A percentile compares a stretch with the other conserved stretches of the same genome.
phyloP scores from a whole-genome alignment of 2,329 filamentous ascomycete species.

The Byssothecium circinans region DNA sequence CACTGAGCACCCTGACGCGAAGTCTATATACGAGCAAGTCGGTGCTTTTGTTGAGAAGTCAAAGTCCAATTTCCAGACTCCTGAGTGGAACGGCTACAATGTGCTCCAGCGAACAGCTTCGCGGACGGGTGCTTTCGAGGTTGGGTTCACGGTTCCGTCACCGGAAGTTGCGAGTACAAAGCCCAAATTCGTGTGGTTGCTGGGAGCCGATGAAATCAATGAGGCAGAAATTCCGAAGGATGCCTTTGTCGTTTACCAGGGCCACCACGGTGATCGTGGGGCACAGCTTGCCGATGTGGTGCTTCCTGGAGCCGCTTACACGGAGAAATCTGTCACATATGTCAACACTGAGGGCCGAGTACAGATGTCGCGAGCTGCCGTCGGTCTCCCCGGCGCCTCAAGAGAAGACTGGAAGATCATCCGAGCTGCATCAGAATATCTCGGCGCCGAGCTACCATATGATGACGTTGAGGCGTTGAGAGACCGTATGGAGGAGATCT shows the following conservation, averaged over 20 bases:
- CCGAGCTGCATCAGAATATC: constrained; percentile 86
- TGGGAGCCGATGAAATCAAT: constrained; percentile 89
- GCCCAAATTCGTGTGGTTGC: constrained; percentile 94
- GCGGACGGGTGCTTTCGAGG: constrained; percentile 88
- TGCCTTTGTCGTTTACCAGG: constrained; percentile 96
- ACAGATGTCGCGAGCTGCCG: constrained; percentile 89
- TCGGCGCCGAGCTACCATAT: constrained; percentile 84
- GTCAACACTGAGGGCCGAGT: constrained; percentile 97
- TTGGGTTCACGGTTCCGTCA: constrained; percentile 90
- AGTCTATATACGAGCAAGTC: constrained; percentile 89
- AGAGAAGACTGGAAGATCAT: constrained; percentile 99
- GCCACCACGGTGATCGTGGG: constrained; percentile 93
- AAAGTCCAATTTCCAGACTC: constrained; percentile 79
- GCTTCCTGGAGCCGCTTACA: constrained; percentile 92
- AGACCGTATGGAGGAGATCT: constrained; percentile 94
- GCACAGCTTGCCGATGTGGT: constrained; percentile 92
- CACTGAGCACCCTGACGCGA: constrained; percentile 86
- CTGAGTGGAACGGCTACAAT: constrained; percentile 97
- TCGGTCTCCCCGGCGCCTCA: constrained; percentile 82
- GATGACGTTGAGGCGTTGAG: constrained; percentile 87
- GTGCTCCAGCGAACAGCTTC: constrained; percentile 93
- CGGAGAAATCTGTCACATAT: constrained; percentile 93
- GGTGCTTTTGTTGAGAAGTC: constrained; percentile 93
- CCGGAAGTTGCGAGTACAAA: constrained; percentile 77
- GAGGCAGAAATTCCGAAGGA: constrained; percentile 89